A percentile compares a stretch with the other conserved stretches of the same genome.
These are phyloP conservation scores for Diophrys sp. DNA, from an alignment of 73 alveolate genomes.

Conservation along the genomic window DNA sequence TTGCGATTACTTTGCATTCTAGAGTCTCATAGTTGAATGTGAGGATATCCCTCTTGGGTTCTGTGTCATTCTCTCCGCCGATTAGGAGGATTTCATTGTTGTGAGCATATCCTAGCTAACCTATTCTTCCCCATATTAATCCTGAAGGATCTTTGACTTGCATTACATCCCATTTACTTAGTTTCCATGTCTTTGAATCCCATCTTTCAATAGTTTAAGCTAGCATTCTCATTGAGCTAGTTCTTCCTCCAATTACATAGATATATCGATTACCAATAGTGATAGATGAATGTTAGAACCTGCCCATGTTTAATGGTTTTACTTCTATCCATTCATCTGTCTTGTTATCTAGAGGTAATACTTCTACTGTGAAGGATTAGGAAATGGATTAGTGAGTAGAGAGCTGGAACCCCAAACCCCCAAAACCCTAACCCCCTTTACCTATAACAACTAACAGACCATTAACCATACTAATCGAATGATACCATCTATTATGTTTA, in stretches of 20 bases:
- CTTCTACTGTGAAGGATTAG: background rate
- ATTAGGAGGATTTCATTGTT: no score
- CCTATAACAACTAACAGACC: background rate
- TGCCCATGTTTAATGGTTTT: background rate
- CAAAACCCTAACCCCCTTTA: no score
- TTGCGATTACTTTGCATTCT: no score
- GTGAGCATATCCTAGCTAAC: no score
- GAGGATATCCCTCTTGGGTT: no score
- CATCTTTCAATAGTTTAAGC: background rate
- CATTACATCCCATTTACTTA: background rate
- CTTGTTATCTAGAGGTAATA: background rate
- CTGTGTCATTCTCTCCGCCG: no score
- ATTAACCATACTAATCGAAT: background rate
- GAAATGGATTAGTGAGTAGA: background rate
- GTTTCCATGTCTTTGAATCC: background rate
- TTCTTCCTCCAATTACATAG: slow-evolving; percentile 4
- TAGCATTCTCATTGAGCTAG: background rate
- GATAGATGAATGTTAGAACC: background rate
- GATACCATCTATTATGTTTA: background rate
- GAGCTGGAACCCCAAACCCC: background rate
- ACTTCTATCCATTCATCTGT: slow-evolving; percentile 2
- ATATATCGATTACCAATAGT: background rate
- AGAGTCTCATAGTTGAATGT: no score
- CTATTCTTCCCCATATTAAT: no score
- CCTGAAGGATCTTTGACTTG: no score